Base-by-base conservation (phyloP, 2,329 filamentous ascomycete genomes). In the Didymella exigua region DNA sequence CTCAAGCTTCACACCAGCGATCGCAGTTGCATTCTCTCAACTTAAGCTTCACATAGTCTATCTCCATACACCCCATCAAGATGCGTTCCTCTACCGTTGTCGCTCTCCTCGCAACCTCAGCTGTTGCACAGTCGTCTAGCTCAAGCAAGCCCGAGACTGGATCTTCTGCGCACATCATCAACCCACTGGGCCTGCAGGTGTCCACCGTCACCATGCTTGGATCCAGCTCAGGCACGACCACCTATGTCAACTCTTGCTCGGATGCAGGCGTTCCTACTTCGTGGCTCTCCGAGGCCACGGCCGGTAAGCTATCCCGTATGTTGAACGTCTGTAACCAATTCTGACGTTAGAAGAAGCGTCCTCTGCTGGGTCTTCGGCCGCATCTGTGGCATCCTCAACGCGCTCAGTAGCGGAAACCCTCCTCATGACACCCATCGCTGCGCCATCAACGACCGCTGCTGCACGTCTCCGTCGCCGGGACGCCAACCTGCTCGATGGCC, bases 181-280 rank as follows among this genome's bases (percentile, higher is more conserved):
- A 66, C 24, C 31, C 59, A 3, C 47, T 56, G 30, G 42, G 36
- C 38, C 29, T 16, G 45, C 53, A 27, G 47, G 11, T 38, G 36
- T 38, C 26, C n/a, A 63, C 63, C 2, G 51, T 69, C 27, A 69
- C 63, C 5, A 40, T 61, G 16, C 51, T 65, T 14, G 63, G 65
- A 40, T 58, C 66, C 1, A 62, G 66, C 41, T 45, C 59, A 14
- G 61, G 48, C 24, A 61, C 65, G 3, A 65, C 66, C 7, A 70
- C 67, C 9, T 70, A 65, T 48, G 48, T 60, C 41, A 56, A 65
- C 33, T 49, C 49, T 9, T 68, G 65, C 30, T 54, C 61, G 4
- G 54, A 54, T 10, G 37, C 19, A 3, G 64, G 66, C 14, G 48
- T 60, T 8, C 57, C 61, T 41, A 46, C 49, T 5, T 29, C 60